These are phyloP conservation scores for Salix viminalis DNA, from an alignment of 345 rosid species.

Conservation along the genomic window DNA sequence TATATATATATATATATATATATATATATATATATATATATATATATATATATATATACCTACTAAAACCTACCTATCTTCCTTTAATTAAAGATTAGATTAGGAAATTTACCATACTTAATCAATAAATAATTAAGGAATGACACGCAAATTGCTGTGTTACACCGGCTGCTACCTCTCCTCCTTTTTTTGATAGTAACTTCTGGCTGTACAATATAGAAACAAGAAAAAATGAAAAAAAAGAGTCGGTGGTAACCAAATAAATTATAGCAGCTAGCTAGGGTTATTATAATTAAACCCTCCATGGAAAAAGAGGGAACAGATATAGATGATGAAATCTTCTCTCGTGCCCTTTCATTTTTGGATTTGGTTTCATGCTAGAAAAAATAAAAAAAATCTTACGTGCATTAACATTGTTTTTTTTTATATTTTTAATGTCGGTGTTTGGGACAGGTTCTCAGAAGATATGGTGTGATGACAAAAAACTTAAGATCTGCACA, in stretches of 20 bases:
- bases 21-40: no score
- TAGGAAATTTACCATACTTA: neutral
- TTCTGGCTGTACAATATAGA: neutral
- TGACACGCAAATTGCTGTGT: neutral
- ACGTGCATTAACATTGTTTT: no score
- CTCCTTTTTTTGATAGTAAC: neutral
- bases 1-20: no score
- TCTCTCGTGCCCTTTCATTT: neutral
- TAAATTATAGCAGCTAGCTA: neutral
- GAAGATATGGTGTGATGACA: no score
- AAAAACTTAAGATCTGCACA: no score
- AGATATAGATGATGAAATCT: slow-evolving; percentile 31
- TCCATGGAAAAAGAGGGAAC: no score
- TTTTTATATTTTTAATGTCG: no score
- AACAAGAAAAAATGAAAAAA: neutral
- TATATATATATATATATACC: neutral
- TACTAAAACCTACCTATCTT: neutral
- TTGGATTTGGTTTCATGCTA: no score
- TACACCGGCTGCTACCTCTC: neutral
- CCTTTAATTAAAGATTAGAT: neutral
- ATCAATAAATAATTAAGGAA: neutral
- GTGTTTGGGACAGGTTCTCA: no score
- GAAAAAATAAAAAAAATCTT: no score
- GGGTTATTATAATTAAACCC: no score
- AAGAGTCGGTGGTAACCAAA: slow-evolving; percentile 10